A percentile compares a stretch with the other conserved stretches of the same genome.
phyloP scores from a whole-genome alignment of 345 rosid species.

The Isatis tinctoria region DNA sequence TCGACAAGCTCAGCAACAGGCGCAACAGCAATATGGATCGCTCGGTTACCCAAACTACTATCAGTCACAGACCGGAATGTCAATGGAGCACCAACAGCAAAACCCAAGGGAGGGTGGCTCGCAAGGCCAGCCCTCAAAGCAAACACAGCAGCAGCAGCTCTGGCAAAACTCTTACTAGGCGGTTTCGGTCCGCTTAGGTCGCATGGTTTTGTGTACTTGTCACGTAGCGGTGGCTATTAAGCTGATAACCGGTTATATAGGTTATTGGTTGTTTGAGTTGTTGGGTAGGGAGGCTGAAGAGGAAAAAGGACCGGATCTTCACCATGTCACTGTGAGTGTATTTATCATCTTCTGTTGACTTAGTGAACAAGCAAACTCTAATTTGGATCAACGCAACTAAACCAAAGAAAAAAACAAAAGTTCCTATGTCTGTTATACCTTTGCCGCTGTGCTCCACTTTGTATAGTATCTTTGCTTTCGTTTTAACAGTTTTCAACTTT shows the following conservation, averaged over 20 bases:
- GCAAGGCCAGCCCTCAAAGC: conserved; percentile 68
- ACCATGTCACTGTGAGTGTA: conserved; percentile 7
- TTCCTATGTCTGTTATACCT: not conserved
- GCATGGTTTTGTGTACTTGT: not conserved
- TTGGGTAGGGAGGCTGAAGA: conserved; percentile 4
- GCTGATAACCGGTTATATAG: conserved; percentile 7
- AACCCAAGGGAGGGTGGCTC: conserved; percentile 56
- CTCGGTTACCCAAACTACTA: conserved; percentile 80
- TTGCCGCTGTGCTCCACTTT: not conserved
- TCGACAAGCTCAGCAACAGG: conserved; percentile 72
- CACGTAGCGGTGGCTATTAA: not conserved
- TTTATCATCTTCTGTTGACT: conserved; percentile 15
- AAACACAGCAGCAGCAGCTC: conserved; percentile 58
- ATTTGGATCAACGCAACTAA: conserved; percentile 9
- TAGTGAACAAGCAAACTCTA: conserved; percentile 3
- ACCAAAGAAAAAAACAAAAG: not conserved
- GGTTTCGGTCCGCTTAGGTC: not conserved
- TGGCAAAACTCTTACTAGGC: conserved; percentile 84
- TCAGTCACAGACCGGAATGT: conserved; percentile 69
- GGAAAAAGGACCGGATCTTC: not conserved
- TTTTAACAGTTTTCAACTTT: not conserved
- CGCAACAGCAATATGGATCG: conserved; percentile 61
- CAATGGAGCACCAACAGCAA: conserved; percentile 85
- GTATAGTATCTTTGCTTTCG: not conserved
- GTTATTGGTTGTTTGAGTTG: not conserved